Evolutionary conservation across 441 rosid species (phyloP).

Genomic region (Syzygium syzygioides): DNA sequence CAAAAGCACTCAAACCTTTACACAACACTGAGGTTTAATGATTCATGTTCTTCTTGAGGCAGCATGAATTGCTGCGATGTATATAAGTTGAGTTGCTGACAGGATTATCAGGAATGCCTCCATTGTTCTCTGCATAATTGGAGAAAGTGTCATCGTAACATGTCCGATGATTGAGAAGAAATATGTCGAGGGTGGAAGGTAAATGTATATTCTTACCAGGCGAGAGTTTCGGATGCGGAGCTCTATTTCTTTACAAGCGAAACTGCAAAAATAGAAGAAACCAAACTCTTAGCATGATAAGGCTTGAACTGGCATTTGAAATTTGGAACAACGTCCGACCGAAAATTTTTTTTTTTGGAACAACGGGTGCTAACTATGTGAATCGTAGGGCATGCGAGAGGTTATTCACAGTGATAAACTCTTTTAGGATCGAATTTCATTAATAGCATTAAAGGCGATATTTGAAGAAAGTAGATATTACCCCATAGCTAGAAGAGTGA

Average conservation of each 20-base stretch:
- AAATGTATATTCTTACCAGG: constrained; percentile 38
- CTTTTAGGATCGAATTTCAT: neutral
- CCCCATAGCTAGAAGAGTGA: constrained; percentile 92
- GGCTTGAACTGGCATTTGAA: neutral
- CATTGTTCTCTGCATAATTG: constrained; percentile 78
- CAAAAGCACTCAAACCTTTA: neutral
- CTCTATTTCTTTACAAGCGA: constrained; percentile 85
- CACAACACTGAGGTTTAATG: neutral
- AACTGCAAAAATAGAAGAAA: constrained; percentile 26
- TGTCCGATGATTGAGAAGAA: neutral
- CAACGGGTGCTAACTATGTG: neutral
- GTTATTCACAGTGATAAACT: neutral
- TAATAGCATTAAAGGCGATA: neutral
- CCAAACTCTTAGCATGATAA: neutral
- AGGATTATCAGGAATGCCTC: constrained; percentile 95
- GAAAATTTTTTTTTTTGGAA: too few species aligned
- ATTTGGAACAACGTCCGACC: neutral
- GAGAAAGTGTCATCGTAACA: neutral
- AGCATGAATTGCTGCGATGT: constrained; percentile 68
- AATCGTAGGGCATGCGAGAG: neutral
- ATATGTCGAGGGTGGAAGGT: neutral
- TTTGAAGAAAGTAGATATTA: constrained; percentile 3
- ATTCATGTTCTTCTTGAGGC: constrained; percentile 18
- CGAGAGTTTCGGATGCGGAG: constrained; percentile 62
- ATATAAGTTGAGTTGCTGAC: constrained; percentile 76